These are phyloP conservation scores for Boletales sp. DNA, from an alignment of 768 basidiomycete species.

Conservation along the genomic window DNA sequence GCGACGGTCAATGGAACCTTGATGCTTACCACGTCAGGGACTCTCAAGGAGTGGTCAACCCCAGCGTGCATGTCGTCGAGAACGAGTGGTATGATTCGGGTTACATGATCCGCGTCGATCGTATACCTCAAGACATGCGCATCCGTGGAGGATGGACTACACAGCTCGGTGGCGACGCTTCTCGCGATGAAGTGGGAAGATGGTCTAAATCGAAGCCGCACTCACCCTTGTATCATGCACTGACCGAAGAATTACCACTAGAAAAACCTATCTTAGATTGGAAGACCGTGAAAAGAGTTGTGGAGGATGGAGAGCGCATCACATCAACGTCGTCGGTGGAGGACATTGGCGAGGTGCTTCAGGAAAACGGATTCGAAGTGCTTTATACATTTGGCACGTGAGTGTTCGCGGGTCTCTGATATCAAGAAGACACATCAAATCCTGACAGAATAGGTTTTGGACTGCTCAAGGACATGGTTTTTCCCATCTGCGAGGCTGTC, in stretches of 20 bases:
- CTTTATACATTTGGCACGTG: slow-evolving; percentile 41
- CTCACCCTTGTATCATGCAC: slow-evolving; percentile 16
- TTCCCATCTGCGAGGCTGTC: slow-evolving; percentile 32
- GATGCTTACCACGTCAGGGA: slow-evolving; percentile 30
- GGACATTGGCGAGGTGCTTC: slow-evolving; percentile 31
- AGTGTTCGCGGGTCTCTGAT: slow-evolving; percentile 14
- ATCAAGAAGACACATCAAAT: background rate
- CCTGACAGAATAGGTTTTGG: slow-evolving; percentile 35
- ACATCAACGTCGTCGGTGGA: slow-evolving; percentile 22
- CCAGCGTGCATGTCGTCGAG: slow-evolving; percentile 33
- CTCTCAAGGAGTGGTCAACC: slow-evolving; percentile 8
- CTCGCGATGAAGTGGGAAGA: slow-evolving; percentile 14
- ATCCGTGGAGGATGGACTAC: slow-evolving; percentile 29
- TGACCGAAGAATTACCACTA: slow-evolving; percentile 10
- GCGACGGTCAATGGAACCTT: slow-evolving; percentile 38
- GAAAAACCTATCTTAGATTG: slow-evolving; percentile 22
- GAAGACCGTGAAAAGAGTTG: slow-evolving; percentile 16
- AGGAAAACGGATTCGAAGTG: slow-evolving; percentile 38
- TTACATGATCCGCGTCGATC: slow-evolving; percentile 35
- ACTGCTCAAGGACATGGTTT: slow-evolving; percentile 35
- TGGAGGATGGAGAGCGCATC: slow-evolving; percentile 20
- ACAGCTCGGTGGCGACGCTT: slow-evolving; percentile 9
- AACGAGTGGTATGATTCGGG: slow-evolving; percentile 39
- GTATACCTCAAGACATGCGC: slow-evolving; percentile 30
- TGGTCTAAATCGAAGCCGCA: slow-evolving; percentile 13